These are phyloP conservation scores for Aspergillus sp. DNA, from an alignment of 2,329 filamentous ascomycete genomes.

Conservation along the genomic window DNA sequence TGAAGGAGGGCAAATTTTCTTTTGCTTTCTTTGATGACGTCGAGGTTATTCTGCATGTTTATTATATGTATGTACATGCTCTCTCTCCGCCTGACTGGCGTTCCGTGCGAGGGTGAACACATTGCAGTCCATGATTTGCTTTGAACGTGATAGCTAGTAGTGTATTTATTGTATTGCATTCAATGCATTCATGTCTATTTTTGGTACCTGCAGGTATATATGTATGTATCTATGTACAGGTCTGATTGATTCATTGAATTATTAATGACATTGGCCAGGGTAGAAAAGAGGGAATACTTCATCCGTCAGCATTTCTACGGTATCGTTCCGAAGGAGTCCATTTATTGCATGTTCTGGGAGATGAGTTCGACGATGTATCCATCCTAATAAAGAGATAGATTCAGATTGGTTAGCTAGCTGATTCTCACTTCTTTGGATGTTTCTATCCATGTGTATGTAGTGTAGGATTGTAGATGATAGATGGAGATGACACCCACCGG, in stretches of 20 bases:
- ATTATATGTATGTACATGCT: too few relatives aligned
- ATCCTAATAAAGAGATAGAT: slow-evolving; percentile 21
- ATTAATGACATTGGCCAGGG: not conserved
- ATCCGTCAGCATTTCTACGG: too few relatives aligned
- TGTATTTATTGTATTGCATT: too few relatives aligned
- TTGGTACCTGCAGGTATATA: not conserved
- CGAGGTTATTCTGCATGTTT: too few relatives aligned
- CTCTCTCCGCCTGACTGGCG: too few relatives aligned
- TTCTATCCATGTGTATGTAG: not conserved
- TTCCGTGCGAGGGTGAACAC: too few relatives aligned
- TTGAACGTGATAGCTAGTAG: too few relatives aligned
- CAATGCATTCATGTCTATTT: too few relatives aligned
- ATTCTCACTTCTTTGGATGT: not conserved
- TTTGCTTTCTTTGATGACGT: too few relatives aligned
- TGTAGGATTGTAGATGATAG: not conserved
- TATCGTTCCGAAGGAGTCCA: too few relatives aligned
- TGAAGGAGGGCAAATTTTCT: too few relatives aligned
- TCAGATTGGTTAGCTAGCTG: not conserved
- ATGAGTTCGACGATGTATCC: slow-evolving; percentile 37
- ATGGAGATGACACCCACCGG: slow-evolving; percentile 29
- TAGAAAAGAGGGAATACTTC: not conserved
- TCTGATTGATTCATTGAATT: not conserved
- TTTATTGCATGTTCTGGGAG: slow-evolving; percentile 22
- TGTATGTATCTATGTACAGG: not conserved
- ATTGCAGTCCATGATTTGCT: too few relatives aligned